Evolutionary conservation across 208 protist genomes (phyloP), one percentile per base, ranked within the genome.

Genomic region (Leishmania gerbilli): DNA sequence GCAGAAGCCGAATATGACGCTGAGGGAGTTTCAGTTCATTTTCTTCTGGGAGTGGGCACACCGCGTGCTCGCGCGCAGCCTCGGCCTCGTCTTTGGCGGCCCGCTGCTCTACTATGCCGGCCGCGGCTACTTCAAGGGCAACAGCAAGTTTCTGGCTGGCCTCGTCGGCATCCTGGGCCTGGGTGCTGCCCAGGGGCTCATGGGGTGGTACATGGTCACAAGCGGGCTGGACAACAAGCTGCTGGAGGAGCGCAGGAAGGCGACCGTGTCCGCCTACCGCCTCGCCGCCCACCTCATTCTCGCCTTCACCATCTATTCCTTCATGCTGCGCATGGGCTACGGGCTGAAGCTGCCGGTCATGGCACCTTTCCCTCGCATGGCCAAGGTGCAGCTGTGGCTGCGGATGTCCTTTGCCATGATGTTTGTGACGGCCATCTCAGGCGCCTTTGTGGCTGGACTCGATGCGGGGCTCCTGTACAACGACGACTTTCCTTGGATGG

Each of bases 181-280:
- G 0, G 90, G 93, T 37, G 95, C 86, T 0, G 91, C 90, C 40
- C 96, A 99, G 87, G 98, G 98, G 71, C 86, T 95, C 37, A 89
- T 99, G 77, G 99, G 99, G 11, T 99, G 99, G 99, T 99, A 98
- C 88, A 99, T 99, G 99, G 99, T 99, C 34, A 96, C 95, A 79
- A 98, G 92, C 76, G 99, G 99, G 19, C 92, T 99, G 9, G 95
- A 99, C 76, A 82, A 93, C 60, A 93, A 91, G 74, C 81, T 93
- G 82, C 77, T 96, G 19, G 89, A 97, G 77, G 91, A 97, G 86
- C 83, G 85, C 62, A 81, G 84, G 79, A 96, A 90, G 87, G 95
- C 85, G 15, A 97, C 79, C 24, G 90, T 90, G 74, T 98, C 84
- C 67, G 95, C 86, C 80, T 99, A 99, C 88, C 89, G 98, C 58